Evolutionary conservation across 2,329 filamentous ascomycete genomes (phyloP).

Genomic region (Blastomyces parvus): DNA sequence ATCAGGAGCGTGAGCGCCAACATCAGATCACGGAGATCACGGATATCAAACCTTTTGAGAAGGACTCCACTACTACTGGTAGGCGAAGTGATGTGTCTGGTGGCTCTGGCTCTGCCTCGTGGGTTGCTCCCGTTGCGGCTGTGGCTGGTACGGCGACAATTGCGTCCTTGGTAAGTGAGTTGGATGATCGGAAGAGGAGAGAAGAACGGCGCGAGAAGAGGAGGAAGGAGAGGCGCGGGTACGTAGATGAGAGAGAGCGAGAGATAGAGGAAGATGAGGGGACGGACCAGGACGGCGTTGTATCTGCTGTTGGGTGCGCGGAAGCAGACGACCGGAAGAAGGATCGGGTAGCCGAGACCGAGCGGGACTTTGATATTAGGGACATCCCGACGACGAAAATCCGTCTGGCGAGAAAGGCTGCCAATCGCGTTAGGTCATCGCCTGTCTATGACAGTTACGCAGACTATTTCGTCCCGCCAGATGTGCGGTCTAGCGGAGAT

Average conservation of each 20-base stretch:
- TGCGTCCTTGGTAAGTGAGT: slow-evolving; percentile 35
- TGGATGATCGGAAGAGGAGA: slow-evolving; percentile 25
- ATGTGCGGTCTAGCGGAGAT: slow-evolving; percentile 32
- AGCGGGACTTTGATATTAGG: neutral
- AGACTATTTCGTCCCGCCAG: slow-evolving; percentile 35
- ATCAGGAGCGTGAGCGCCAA: slow-evolving; percentile 6
- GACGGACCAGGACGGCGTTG: slow-evolving; percentile 11
- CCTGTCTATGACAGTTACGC: slow-evolving; percentile 36
- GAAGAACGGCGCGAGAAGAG: slow-evolving; percentile 31
- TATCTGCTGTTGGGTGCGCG: neutral
- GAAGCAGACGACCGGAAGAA: neutral
- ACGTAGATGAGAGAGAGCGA: neutral
- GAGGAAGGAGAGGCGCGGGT: slow-evolving; percentile 31
- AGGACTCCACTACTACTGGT: slow-evolving; percentile 17
- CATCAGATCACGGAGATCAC: slow-evolving; percentile 1
- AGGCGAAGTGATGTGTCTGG: slow-evolving; percentile 17
- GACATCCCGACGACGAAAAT: slow-evolving; percentile 2
- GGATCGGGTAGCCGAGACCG: slow-evolving; percentile 11
- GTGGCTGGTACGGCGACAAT: slow-evolving; percentile 42
- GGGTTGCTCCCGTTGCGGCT: slow-evolving; percentile 36
- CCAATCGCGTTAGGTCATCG: slow-evolving; percentile 24
- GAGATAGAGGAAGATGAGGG: slow-evolving; percentile 12
- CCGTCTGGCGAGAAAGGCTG: slow-evolving; percentile 23
- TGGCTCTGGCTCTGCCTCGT: slow-evolving; percentile 22
- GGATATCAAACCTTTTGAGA: slow-evolving; percentile 11